These are phyloP conservation scores for Chaetomiaceae sp. DNA, from an alignment of 2,329 filamentous ascomycete species.

Conservation along the genomic window DNA sequence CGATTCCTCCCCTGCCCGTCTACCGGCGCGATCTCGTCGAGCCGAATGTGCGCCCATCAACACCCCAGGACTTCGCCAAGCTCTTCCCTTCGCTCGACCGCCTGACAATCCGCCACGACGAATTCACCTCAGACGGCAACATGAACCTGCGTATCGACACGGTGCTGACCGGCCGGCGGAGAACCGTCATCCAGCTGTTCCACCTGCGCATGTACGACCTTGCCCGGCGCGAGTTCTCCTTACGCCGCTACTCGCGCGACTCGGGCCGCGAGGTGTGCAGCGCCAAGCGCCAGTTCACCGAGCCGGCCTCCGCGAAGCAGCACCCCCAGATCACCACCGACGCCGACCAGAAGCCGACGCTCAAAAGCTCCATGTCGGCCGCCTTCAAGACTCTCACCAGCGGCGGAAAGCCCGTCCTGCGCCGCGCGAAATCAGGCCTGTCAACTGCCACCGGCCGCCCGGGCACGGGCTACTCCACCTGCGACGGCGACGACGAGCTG, in stretches of 20 bases:
- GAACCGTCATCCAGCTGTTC: slow-evolving; percentile 71
- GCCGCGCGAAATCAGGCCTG: slow-evolving; percentile 32
- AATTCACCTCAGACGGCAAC: slow-evolving; percentile 84
- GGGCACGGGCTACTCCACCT: slow-evolving; percentile 32
- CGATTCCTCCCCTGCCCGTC: slow-evolving; percentile 49
- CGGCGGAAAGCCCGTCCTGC: slow-evolving; percentile 30
- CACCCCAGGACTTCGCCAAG: slow-evolving; percentile 72
- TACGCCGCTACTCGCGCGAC: slow-evolving; percentile 85
- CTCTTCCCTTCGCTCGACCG: slow-evolving; percentile 82
- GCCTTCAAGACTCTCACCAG: slow-evolving; percentile 44
- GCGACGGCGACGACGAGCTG: slow-evolving; percentile 30
- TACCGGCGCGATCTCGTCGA: slow-evolving; percentile 58
- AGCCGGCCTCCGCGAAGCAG: slow-evolving; percentile 53
- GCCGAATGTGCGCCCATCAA: slow-evolving; percentile 65
- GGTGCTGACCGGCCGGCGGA: slow-evolving; percentile 57
- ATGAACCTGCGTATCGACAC: slow-evolving; percentile 94
- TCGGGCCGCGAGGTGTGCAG: slow-evolving; percentile 91
- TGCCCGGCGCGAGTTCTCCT: slow-evolving; percentile 76
- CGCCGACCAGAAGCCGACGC: slow-evolving; percentile 37
- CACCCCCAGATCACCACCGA: too few relatives aligned
- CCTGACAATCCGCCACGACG: slow-evolving; percentile 80
- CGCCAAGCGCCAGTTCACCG: slow-evolving; percentile 63
- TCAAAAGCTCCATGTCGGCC: slow-evolving; percentile 43
- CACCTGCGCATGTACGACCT: slow-evolving; percentile 94
- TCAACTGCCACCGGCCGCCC: slow-evolving; percentile 29